Conservation (phyloP, 2,329 filamentous ascomycete species). For the Aschersonia sp. region DNA sequence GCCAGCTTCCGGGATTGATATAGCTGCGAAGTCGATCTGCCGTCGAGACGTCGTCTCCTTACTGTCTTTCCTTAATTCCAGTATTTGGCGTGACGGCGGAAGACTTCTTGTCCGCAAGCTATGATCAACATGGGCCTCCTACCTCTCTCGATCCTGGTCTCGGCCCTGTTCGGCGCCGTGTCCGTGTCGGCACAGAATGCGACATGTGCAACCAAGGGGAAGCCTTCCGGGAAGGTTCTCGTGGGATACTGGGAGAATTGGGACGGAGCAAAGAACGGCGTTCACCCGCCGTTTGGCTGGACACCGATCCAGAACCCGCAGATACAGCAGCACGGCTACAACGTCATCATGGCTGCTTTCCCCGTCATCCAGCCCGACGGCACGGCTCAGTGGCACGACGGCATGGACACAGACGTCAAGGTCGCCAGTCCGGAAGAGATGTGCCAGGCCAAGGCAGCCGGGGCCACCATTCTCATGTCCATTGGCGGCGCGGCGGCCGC, state of each 20-base stretch:
- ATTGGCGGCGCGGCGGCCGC: conserved; percentile 19
- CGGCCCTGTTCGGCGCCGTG: background rate
- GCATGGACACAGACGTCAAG: conserved; percentile 16
- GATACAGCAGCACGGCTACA: conserved; percentile 17
- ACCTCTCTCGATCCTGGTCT: background rate
- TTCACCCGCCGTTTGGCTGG: conserved; percentile 19
- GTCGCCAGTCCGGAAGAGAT: conserved; percentile 16
- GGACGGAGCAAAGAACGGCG: conserved; percentile 17
- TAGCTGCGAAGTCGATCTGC: too few relatives aligned
- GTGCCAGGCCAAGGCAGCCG: conserved; percentile 18
- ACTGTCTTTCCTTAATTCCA: background rate
- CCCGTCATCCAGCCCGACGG: conserved; percentile 19
- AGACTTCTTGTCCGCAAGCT: too few relatives aligned
- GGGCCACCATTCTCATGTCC: conserved; percentile 18
- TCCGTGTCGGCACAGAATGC: conserved; percentile 6
- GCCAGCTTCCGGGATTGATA: too few relatives aligned
- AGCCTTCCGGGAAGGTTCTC: conserved; percentile 17
- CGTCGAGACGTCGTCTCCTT: background rate
- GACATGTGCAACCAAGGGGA: conserved; percentile 17
- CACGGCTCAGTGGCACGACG: conserved; percentile 16
- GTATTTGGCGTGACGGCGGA: too few relatives aligned
- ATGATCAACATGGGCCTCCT: background rate
- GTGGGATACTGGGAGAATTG: conserved; percentile 22
- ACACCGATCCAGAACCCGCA: conserved; percentile 15
- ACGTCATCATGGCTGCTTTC: conserved; percentile 19